A percentile compares a stretch with the other conserved stretches of the same genome.
phyloP scores from a whole-genome alignment of 208 protist species.

The Acanthamoeba sp. region DNA sequence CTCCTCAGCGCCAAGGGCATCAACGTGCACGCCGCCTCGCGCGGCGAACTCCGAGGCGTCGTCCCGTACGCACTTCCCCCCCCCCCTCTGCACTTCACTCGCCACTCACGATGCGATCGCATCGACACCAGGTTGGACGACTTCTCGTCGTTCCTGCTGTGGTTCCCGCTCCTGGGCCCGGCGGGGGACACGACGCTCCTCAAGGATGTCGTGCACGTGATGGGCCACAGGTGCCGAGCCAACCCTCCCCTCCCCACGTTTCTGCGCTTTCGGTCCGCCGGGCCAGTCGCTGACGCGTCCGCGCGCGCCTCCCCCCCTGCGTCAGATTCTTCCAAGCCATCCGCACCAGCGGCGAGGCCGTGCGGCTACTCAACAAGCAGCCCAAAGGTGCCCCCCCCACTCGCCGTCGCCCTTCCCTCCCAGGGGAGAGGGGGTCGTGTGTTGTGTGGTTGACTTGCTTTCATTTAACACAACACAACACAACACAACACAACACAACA shows the following conservation, averaged over 20 bases:
- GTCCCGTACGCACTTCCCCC: background rate
- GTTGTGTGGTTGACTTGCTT: no score
- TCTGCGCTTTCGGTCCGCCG: no score
- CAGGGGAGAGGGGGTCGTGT: no score
- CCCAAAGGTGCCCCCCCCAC: background rate
- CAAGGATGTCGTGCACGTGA: background rate
- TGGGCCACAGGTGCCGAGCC: background rate
- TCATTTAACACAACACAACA: no score
- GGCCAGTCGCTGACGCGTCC: no score
- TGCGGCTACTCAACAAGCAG: background rate
- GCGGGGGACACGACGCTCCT: background rate
- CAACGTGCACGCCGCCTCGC: background rate
- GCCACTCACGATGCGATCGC: no score
- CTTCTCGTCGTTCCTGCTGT: background rate
- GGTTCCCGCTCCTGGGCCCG: background rate
- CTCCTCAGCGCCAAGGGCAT: background rate
- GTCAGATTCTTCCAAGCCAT: background rate
- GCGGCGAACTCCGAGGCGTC: background rate
- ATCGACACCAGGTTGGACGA: background rate
- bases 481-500: no score
- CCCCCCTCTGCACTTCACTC: background rate
- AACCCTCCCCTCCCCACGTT: no score
- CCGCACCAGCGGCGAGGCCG: background rate
- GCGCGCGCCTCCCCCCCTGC: no score
- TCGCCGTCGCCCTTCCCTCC: no score